Base-by-base conservation (phyloP, 176 grass and related monocot genomes). In the Typha latifolia region DNA sequence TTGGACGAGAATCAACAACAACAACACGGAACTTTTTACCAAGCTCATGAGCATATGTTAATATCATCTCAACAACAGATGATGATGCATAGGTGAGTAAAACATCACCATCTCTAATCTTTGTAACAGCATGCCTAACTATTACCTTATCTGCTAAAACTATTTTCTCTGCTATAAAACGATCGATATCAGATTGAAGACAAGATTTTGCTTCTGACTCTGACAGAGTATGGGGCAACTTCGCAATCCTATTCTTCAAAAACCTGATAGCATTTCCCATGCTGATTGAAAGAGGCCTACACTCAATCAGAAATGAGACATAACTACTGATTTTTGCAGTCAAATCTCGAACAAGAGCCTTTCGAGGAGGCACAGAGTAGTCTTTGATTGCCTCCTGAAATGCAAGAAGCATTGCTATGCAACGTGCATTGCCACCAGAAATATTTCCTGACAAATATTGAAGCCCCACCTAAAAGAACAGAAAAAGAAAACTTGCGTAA, bases 91-190 rank as follows among this genome's bases (percentile, higher is more conserved):
- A 90, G 26, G 90, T 90, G 65, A 95, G 51, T 43, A 95, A 53
- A 56, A 90, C 83, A 89, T 90, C 90, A 34, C 71, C 80, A 74
- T 90, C 80, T 84, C 86, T 78, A 29, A 95, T 79, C 71, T 95
- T 90, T 19, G 86, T 75, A 49, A 90, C 66, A 51, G 80, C 80
- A 72, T 95, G 83, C 70, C 74, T 79, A 47, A 95, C 65, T 64
- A 95, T 95, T 49, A 84, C 83, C 69, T 69, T 79, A 79, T 81
- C 72, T 34, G 90, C 83, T 79, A 82, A 69, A 62, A 84, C 69
- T 79, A 95, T 95, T 72, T 95, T 95, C 80, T 84, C 83, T 63
- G 81, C 82, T 77, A 95, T 86, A 72, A 95, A 95, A n/a, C 75
- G 53, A 79, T 95, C 81, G 15, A 95, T 90, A 63, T 95, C 86